A percentile compares a stretch with the other conserved stretches of the same genome.
These are phyloP conservation scores for Cladosporium halotolerans DNA, from an alignment of 2,329 filamentous ascomycete genomes.

Conservation along the genomic window DNA sequence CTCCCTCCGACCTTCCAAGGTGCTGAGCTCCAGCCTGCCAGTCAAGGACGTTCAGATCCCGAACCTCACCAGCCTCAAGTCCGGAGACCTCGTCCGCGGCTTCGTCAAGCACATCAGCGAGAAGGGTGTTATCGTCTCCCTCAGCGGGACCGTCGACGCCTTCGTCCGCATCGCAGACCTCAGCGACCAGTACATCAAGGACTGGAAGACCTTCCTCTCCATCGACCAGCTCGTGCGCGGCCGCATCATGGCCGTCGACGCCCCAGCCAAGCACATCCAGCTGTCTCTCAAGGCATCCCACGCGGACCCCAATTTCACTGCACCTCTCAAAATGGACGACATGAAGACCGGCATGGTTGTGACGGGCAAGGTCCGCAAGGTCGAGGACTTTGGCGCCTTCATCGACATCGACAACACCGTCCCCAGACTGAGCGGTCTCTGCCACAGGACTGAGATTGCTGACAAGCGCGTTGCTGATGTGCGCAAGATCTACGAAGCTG, in stretches of 20 bases:
- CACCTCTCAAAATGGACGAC: constrained; percentile 67
- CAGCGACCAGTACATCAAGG: constrained; percentile 85
- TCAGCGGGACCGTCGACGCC: constrained; percentile 75
- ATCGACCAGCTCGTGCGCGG: constrained; percentile 87
- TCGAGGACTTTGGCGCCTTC: constrained; percentile 92
- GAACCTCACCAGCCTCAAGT: constrained; percentile 61
- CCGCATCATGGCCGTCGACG: constrained; percentile 68
- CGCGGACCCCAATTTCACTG: constrained; percentile 70
- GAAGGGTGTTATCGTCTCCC: constrained; percentile 78
- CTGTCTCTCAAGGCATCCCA: constrained; percentile 82
- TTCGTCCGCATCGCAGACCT: constrained; percentile 82
- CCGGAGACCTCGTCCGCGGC: constrained; percentile 76
- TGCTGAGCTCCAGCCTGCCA: constrained; percentile 75
- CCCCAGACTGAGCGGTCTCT: constrained; percentile 83
- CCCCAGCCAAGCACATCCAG: constrained; percentile 64
- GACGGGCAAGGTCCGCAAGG: constrained; percentile 85
- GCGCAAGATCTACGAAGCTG: constrained; percentile 81
- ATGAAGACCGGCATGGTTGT: constrained; percentile 73
- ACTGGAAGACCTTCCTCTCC: constrained; percentile 88
- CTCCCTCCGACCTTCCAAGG: constrained; percentile 78
- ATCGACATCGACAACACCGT: constrained; percentile 77
- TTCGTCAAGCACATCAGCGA: constrained; percentile 88
- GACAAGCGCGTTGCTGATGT: constrained; percentile 76
- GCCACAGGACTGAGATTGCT: constrained; percentile 87
- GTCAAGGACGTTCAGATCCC: constrained; percentile 77